These are phyloP conservation scores for Tylopilus orsonianus DNA, from an alignment of 1,284 basidiomycete species.

Conservation along the genomic window DNA sequence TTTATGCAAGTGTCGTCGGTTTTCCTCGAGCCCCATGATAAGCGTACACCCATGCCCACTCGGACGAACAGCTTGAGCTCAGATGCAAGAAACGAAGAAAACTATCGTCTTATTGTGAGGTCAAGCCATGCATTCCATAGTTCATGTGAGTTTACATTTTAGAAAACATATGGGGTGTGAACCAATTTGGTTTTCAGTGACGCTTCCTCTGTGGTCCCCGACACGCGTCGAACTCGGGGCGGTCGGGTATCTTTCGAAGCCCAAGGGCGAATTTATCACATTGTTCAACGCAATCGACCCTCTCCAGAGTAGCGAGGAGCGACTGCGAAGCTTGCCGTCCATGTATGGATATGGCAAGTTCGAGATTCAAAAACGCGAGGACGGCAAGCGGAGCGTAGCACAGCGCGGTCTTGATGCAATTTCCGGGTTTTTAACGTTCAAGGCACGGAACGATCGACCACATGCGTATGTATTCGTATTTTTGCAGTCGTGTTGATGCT, in stretches of 20 bases:
- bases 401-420: constrained; percentile 59
- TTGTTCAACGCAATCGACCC: constrained; percentile 68
- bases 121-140: constrained; percentile 68
- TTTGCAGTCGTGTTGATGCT: constrained; percentile 1
- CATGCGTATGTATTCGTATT: constrained; percentile 34
- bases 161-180: not conserved
- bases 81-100: constrained; percentile 54
- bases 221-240: constrained; percentile 58
- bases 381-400: constrained; percentile 54
- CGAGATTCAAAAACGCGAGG: constrained; percentile 42
- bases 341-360: constrained; percentile 56
- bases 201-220: constrained; percentile 71
- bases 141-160: constrained; percentile 47
- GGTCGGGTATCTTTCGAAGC: constrained; percentile 68
- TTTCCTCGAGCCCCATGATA: constrained; percentile 27
- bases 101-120: constrained; percentile 50
- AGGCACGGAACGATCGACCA: constrained; percentile 35
- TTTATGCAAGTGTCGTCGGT: constrained; percentile 29
- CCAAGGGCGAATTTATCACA: constrained; percentile 62
- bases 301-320: constrained; percentile 36
- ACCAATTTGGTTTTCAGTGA: constrained; percentile 45
- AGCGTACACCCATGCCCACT: constrained; percentile 47
- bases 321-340: constrained; percentile 42
- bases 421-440: constrained; percentile 49
- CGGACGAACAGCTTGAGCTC: constrained; percentile 45